Percentiles rank a stretch among this genome's conserved stretches.
Evolutionary conservation across 257 asterid genomes (phyloP).

Genomic region (Cruciata laevipes): DNA sequence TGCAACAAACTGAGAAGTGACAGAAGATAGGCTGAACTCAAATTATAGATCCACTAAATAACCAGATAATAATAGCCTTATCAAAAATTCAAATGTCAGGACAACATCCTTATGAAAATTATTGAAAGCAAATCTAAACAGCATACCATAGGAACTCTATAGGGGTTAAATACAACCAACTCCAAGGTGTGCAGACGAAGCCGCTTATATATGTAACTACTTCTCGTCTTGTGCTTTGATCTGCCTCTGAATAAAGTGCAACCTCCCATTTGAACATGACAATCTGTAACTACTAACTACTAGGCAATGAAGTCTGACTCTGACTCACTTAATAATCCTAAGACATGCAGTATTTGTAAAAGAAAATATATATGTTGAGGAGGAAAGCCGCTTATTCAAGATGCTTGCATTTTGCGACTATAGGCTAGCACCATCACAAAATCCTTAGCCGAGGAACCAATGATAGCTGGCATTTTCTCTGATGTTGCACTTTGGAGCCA

Average conservation of each 20-base stretch:
- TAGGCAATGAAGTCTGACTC: not conserved
- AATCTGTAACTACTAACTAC: slow-evolving; percentile 3
- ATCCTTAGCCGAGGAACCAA: slow-evolving; percentile 89
- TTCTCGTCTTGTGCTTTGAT: slow-evolving; percentile 3
- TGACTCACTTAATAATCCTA: not conserved
- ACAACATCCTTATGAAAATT: not conserved
- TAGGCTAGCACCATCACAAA: slow-evolving; percentile 76
- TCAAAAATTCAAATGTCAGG: slow-evolving; percentile 9
- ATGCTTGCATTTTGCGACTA: slow-evolving; percentile 41
- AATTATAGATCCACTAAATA: not conserved
- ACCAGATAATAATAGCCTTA: too few species aligned
- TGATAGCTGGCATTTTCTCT: slow-evolving; percentile 46
- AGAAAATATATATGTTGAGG: slow-evolving; percentile 5
- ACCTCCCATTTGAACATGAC: slow-evolving; percentile 5
- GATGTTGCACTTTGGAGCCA: slow-evolving; percentile 59
- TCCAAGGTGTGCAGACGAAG: not conserved
- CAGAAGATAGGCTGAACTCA: not conserved
- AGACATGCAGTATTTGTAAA: not conserved
- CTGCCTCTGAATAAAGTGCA: not conserved
- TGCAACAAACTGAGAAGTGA: not conserved
- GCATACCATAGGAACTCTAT: not conserved
- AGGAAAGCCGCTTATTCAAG: slow-evolving; percentile 22
- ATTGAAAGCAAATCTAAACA: not conserved
- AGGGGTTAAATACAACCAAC: not conserved
- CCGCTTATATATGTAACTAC: slow-evolving; percentile 8